Base-by-base conservation (phyloP, 208 protist genomes). In the Trypanosoma cruzi region DNA sequence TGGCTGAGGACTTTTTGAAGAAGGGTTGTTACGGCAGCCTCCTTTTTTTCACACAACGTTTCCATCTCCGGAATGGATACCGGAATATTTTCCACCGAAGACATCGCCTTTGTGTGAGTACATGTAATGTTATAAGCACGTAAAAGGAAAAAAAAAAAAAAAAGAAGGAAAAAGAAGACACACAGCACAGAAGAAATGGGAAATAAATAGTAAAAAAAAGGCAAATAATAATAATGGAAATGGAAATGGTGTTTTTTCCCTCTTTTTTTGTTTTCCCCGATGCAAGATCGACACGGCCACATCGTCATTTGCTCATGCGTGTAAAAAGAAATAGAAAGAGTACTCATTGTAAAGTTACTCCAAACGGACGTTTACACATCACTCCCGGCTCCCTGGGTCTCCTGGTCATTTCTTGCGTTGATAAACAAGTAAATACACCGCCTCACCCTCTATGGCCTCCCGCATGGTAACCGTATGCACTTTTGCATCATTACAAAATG, bases 391-490 rank as follows among this genome's bases (percentile, higher is more conserved):
- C 4, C 22, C 20, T 50, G 37, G 31, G 20, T 10, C 14, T 14
- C 44, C 14, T 18, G 7, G 28, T 72, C 48, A 74, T 14, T 0
- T 49, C 44, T 68, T 75, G 16, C 60, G 80, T 57, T 93, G 86
- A 60, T 93, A 94, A 7, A 94, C 67, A 28, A 94, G 57, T 62
- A 96, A 89, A 75, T 96, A 96, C 11, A 80, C 66, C n/a, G 82
- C 63, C 49, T 96, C 88, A 40, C 71, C 74, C 32, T 77, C 59
- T 63, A 89, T 60, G 36, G 68, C 77, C 4, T 58, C 64, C 13
- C 53, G 49, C 10, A 76, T 53, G 14, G 26, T 56, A 0, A 81
- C 61, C 2, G 57, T 73, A 2, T 53, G 40, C n/a, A 94, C 53
- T 34, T 71, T 80, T 18, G 74, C 67, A 64, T 96, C 90, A 67